Evolutionary conservation across 768 basidiomycete genomes (phyloP).

Genomic region (Suillus ampliporus): DNA sequence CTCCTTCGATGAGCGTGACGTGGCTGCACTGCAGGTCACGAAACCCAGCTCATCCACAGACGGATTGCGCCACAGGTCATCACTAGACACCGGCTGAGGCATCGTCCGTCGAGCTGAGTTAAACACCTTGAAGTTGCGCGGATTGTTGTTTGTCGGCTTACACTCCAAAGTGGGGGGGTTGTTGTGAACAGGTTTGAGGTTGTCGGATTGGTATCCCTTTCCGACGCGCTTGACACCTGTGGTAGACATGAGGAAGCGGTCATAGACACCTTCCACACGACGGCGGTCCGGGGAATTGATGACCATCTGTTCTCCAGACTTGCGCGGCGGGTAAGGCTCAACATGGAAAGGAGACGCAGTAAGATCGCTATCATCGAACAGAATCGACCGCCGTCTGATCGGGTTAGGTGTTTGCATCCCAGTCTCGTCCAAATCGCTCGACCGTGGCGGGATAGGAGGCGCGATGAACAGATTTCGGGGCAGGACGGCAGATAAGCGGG

Average conservation of each 20-base stretch:
- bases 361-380: conserved; percentile 52
- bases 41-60: conserved; percentile 73
- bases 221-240: conserved; percentile 81
- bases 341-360: conserved; percentile 67
- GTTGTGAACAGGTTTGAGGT: conserved; percentile 49
- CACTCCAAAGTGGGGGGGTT: conserved; percentile 25
- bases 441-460: conserved; percentile 45
- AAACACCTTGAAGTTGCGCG: conserved; percentile 35
- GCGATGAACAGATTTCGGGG: conserved; percentile 74
- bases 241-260: conserved; percentile 83
- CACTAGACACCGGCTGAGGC: conserved; percentile 77
- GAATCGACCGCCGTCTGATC: conserved; percentile 17
- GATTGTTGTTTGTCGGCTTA: conserved; percentile 21
- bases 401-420: conserved; percentile 22
- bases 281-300: conserved; percentile 63
- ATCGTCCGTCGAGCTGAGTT: conserved; percentile 54
- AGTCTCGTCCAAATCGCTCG: conserved; percentile 43
- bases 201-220: conserved; percentile 81
- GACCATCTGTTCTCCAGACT: conserved; percentile 41
- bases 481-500: conserved; percentile 67
- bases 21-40: conserved; percentile 44
- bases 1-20: conserved; percentile 44
- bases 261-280: conserved; percentile 76
- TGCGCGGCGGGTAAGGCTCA: conserved; percentile 64
- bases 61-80: conserved; percentile 52